Evolutionary conservation across 352 stramenopile genomes (phyloP), one percentile per base, ranked within the genome.

Genomic region (Pythium dissimile): DNA sequence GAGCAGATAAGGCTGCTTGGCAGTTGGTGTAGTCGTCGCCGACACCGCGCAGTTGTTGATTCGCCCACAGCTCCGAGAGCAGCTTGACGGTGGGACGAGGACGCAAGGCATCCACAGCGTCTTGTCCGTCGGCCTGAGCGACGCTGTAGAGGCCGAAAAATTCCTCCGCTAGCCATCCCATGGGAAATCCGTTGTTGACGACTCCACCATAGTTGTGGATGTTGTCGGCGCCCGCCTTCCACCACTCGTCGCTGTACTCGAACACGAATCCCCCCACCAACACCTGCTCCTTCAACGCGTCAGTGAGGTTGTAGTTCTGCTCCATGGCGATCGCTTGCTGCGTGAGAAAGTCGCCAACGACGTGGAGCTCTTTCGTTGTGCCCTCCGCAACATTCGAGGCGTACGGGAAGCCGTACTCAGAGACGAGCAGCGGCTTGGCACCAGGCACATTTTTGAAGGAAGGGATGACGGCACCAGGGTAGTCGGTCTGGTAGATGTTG

Each of bases 191-290:
- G 12, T 62, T 44, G 64, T 81, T 84, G 46, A 64, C 61, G 16
- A 74, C 66, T 12, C 67, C 48, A 1, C 78, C 75, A 7, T 80
- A 47, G 57, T 89, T 78, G 64, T 89, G 79, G 31, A 74, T 58
- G 38, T 75, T 57, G 24, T 65, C 64, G 21, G 75, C 68, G 9
- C 79, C 79, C 3, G 75, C 52, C 37, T 89, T 89, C 78, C 80
- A 88, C 80, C 80, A 89, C 41, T 89, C 79, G 59, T 89, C 79
- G 55, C 74, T 83, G 76, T 86, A 89, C 62, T 89, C 79, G 43
- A 89, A 89, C 10, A 89, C 66, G 23, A 89, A 89, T 1, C 76
- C 79, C n/a, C 78, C 76, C 5, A 88, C 75, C 7, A 84, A 46
- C 7, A 79, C 57, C 23, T 88, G 77, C 37, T 88, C 72, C 3